Percentiles rank a stretch among this genome's conserved stretches.
Conservation (phyloP, 2,329 filamentous ascomycete species). For the Fusarium staphyleae region DNA sequence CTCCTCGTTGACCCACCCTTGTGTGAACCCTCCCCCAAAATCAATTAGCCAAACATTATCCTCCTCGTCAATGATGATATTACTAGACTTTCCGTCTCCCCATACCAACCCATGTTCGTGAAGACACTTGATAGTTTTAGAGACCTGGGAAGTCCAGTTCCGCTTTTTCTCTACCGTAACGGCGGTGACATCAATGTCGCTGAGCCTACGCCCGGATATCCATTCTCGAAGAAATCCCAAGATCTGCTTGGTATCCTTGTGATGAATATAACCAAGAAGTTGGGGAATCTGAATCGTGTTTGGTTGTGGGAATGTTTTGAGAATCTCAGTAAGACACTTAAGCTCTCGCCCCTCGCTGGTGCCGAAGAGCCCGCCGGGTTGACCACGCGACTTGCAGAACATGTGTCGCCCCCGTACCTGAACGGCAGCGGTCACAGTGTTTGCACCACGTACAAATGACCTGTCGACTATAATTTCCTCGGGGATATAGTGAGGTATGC, state of each 20-base stretch:
- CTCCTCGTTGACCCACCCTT: slow-evolving; percentile 51
- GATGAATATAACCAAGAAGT: slow-evolving; percentile 26
- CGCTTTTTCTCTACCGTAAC: slow-evolving; percentile 9
- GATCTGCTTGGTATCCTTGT: slow-evolving; percentile 10
- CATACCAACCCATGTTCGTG: slow-evolving; percentile 42
- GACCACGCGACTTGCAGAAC: slow-evolving; percentile 34
- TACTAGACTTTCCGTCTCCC: slow-evolving; percentile 45
- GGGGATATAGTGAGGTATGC: slow-evolving; percentile 2
- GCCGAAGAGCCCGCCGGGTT: slow-evolving; percentile 11
- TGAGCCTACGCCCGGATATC: slow-evolving; percentile 24
- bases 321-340: slow-evolving; percentile 20
- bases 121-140: slow-evolving; percentile 37
- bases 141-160: slow-evolving; percentile 39
- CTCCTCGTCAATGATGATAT: slow-evolving; percentile 49
- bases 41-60: slow-evolving; percentile 50
- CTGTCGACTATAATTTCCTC: slow-evolving; percentile 20
- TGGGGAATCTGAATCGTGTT: slow-evolving; percentile 20
- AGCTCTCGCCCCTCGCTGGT: slow-evolving; percentile 28
- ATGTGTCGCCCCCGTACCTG: slow-evolving; percentile 27
- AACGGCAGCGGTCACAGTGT: slow-evolving; percentile 14
- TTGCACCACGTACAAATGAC: slow-evolving; percentile 11
- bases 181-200: slow-evolving; percentile 11
- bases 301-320: slow-evolving; percentile 4
- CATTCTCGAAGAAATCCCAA: slow-evolving; percentile 31
- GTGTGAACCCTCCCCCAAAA: slow-evolving; percentile 49